These are phyloP conservation scores for Halenospora varia DNA, from an alignment of 495 filamentous ascomycete species.

Conservation along the genomic window DNA sequence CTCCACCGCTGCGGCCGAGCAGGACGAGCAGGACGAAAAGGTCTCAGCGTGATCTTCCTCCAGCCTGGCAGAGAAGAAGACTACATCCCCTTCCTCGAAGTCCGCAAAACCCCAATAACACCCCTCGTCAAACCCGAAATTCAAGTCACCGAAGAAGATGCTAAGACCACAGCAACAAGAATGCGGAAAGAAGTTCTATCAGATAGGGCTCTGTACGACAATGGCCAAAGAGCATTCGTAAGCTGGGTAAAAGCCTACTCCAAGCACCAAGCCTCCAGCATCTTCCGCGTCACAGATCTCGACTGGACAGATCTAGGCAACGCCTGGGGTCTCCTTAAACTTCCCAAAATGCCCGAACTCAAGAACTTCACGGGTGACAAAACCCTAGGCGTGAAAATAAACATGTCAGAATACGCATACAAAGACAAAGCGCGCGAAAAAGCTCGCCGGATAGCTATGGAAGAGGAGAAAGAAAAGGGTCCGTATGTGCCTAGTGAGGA, in stretches of 20 bases:
- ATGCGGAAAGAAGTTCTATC: conserved; percentile 58
- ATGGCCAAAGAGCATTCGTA: conserved; percentile 85
- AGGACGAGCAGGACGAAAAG: conserved; percentile 81
- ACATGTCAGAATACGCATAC: conserved; percentile 59
- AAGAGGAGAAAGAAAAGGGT: conserved; percentile 33
- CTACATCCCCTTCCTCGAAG: conserved; percentile 80
- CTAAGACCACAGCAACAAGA: conserved; percentile 40
- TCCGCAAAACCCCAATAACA: conserved; percentile 83
- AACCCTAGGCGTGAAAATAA: conserved; percentile 55
- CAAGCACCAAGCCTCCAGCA: conserved; percentile 85
- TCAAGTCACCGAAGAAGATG: conserved; percentile 51
- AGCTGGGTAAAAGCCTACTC: conserved; percentile 87
- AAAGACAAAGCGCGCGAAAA: conserved; percentile 76
- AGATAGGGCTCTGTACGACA: conserved; percentile 84
- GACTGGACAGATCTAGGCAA: conserved; percentile 79
- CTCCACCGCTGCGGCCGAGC: conserved; percentile 93
- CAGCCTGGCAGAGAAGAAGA: conserved; percentile 81
- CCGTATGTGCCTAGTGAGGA: conserved; percentile 29
- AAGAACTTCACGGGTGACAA: conserved; percentile 63
- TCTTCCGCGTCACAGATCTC: conserved; percentile 79
- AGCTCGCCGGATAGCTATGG: conserved; percentile 54
- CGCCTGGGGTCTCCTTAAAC: conserved; percentile 76
- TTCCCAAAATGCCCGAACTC: conserved; percentile 94
- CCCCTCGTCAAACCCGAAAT: conserved; percentile 49
- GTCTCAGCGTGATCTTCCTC: conserved; percentile 80